Evolutionary conservation across 371 early-diverging fungal genomes (phyloP).

Genomic region (Haplosporangium sp.): DNA sequence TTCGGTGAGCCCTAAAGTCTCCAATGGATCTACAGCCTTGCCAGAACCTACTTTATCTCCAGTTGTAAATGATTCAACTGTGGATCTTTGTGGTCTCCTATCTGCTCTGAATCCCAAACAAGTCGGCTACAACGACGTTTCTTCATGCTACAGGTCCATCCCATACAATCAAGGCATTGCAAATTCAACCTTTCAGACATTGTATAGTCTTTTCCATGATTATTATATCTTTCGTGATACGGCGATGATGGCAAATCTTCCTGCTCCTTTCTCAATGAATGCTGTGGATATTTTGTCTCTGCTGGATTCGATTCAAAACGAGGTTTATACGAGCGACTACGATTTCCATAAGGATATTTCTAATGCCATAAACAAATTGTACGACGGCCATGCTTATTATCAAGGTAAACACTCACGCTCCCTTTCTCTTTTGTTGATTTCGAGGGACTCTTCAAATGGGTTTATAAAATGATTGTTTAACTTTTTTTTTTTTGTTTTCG

Average conservation of each 20-base stretch:
- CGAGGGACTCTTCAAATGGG: no score
- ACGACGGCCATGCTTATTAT: conserved; percentile 29
- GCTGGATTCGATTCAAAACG: conserved; percentile 18
- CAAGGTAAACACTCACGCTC: conserved; percentile 15
- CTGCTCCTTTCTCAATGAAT: conserved; percentile 17
- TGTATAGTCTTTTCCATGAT: conserved; percentile 20
- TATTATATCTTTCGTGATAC: conserved; percentile 30
- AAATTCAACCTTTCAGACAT: background rate
- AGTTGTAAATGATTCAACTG: no score
- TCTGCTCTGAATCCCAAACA: background rate
- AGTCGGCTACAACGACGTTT: conserved; percentile 14
- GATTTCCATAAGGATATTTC: conserved; percentile 23
- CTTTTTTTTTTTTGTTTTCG: background rate
- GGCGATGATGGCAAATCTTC: background rate
- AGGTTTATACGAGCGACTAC: conserved; percentile 19
- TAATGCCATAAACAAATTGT: background rate
- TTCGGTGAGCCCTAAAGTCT: no score
- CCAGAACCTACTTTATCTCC: no score
- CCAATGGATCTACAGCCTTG: no score
- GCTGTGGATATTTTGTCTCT: conserved; percentile 21
- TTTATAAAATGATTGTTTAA: no score
- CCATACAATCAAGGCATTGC: conserved; percentile 8
- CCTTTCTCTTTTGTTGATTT: background rate
- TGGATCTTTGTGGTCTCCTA: no score
- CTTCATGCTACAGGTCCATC: conserved; percentile 31